Evolutionary conservation across 495 filamentous ascomycete species (phyloP), one percentile per base, ranked within the genome.

Genomic region (Penicillium diatomitis): DNA sequence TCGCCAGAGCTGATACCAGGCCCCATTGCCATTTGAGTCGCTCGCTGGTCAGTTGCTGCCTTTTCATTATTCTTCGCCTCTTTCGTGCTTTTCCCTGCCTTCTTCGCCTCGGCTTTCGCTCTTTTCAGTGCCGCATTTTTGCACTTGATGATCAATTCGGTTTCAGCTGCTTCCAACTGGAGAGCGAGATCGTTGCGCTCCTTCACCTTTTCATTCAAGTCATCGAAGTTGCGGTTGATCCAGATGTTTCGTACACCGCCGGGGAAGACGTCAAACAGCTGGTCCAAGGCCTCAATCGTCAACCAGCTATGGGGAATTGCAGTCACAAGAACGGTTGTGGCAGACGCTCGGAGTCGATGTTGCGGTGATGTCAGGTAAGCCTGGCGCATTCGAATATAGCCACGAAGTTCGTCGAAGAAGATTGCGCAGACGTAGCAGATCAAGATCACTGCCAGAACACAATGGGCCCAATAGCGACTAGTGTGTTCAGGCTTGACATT

Each of bases 201-300:
- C 53, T 86, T 79, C 38, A 97, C 86, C 61, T 98, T 98, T 48
- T 90, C 85, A 44, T 86, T 76, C 8, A 98, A 78, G 29, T 87
- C 82, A 46, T 92, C 88, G 49, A 85, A 91, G 59, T 97, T 87
- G 27, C 92, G 83, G 46, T 96, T 96, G 52, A 96, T 84, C 88
- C 90, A 98, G 33, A 97, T 90, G 63, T 96, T 96, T 46, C 89
- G 81, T 62, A 98, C 83, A 41, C 92, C 92, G 38, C 92, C 92
- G 3, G 92, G 92, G 58, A 96, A 98, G 5, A 97, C 90, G 64
- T 98, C 92, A 56, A 92, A 98, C n/a, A 98, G 72, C 0, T 79
- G 82, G 38, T 83, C 76, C 8, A 98, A 73, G 7, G 88, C 86
- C 44, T 95, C 81, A 38, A 86, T 73, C 28, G 77, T 85, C 8